phyloP scores from a whole-genome alignment of 2,329 filamentous ascomycete species.

The Calcarisporium arbuscula region DNA sequence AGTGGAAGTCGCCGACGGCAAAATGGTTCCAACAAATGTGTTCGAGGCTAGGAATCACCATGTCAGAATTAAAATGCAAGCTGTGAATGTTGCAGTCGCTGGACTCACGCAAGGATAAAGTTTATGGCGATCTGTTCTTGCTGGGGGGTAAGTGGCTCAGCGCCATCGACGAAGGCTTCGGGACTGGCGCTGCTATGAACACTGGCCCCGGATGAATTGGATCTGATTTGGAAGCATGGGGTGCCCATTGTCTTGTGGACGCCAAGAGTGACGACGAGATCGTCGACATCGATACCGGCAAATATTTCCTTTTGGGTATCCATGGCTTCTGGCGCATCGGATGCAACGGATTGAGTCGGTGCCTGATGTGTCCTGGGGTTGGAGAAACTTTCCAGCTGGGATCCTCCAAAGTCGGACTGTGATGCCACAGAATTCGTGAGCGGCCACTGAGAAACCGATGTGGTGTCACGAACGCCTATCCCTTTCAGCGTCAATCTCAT shows the following conservation, averaged over 20 bases:
- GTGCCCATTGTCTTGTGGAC: constrained; percentile 34
- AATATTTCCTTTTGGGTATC: constrained; percentile 20
- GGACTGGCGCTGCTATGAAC: constrained; percentile 14
- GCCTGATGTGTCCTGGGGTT: constrained; percentile 3
- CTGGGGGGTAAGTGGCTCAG: constrained; percentile 22
- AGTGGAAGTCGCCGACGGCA: constrained; percentile 30
- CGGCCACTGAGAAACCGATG: constrained; percentile 5
- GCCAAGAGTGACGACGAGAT: constrained; percentile 33
- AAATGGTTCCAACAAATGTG: constrained; percentile 48
- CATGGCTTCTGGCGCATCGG: constrained; percentile 1
- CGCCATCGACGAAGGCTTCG: constrained; percentile 11
- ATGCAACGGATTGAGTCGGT: constrained; percentile 1
- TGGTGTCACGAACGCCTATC: constrained; percentile 15
- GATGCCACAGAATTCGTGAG: no score
- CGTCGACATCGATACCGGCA: constrained; percentile 27
- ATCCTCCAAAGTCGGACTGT: no score
- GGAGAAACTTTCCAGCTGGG: no score
- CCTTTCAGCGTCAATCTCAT: constrained; percentile 30
- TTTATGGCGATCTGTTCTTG: constrained; percentile 44
- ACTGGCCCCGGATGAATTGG: constrained; percentile 15
- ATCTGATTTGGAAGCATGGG: constrained; percentile 36
- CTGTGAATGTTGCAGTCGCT: background rate
- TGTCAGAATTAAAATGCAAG: background rate
- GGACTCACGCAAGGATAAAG: constrained; percentile 45
- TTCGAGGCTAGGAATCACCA: constrained; percentile 34